These are phyloP conservation scores for Phymatotrichopsis omnivora DNA, from an alignment of 2,329 filamentous ascomycete species.

Conservation along the genomic window DNA sequence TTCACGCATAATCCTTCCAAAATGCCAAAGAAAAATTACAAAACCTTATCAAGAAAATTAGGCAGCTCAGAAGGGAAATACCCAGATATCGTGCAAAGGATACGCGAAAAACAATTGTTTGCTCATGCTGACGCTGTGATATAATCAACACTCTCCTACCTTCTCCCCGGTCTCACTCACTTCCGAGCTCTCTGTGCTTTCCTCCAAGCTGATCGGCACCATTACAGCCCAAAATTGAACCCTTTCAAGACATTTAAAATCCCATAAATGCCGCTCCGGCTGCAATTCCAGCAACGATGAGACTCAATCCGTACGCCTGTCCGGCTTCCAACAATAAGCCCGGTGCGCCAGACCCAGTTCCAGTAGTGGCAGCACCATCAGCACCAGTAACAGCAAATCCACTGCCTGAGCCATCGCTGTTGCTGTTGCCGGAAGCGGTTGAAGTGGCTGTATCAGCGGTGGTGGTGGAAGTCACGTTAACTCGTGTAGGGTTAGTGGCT, in stretches of 20 bases:
- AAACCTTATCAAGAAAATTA: no score
- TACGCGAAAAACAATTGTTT: conserved; percentile 10
- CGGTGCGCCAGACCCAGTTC: background rate
- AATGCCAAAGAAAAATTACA: no score
- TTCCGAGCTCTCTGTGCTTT: no score
- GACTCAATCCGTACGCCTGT: conserved; percentile 20
- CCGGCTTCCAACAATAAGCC: conserved; percentile 15
- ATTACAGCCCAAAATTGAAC: no score
- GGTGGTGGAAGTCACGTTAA: conserved; percentile 47
- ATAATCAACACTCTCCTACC: no score
- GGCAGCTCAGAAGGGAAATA: no score
- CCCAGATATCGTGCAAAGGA: no score
- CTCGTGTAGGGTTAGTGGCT: conserved; percentile 51
- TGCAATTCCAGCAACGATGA: conserved; percentile 21
- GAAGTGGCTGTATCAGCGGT: conserved; percentile 38
- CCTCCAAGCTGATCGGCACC: no score
- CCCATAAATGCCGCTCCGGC: conserved; percentile 20
- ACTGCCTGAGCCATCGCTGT: background rate
- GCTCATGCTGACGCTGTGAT: no score
- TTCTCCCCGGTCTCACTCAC: no score
- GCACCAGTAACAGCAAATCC: background rate
- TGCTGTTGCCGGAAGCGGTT: conserved; percentile 12
- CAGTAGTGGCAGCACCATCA: conserved; percentile 15
- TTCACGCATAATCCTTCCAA: no score
- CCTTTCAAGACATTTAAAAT: conserved; percentile 9